phyloP scores from a whole-genome alignment of 192 early-diverging fungal genomes.

The Pecoramyces ruminantium region DNA sequence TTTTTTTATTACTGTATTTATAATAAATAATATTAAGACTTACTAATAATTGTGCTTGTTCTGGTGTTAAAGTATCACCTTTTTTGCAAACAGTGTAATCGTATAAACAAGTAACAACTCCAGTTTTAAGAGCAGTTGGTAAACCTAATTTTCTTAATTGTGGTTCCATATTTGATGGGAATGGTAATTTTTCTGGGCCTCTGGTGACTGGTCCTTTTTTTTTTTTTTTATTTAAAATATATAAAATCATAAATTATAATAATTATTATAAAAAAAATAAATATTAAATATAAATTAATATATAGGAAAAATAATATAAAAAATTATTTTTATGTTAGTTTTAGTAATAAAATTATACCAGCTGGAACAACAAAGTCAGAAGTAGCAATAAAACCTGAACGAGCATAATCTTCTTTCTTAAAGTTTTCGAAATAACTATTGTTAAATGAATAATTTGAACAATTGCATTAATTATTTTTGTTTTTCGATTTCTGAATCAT shows the following conservation, averaged over 20 bases:
- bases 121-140: constrained; percentile 62
- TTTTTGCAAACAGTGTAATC: constrained; percentile 73
- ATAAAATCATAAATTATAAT: too few species aligned
- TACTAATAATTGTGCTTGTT: constrained; percentile 76
- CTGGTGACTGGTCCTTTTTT: constrained; percentile 53
- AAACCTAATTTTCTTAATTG: constrained; percentile 75
- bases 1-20: constrained; percentile 4
- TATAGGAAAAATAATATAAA: too few species aligned
- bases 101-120: constrained; percentile 47
- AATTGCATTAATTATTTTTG: too few species aligned
- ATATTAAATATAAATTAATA: too few species aligned
- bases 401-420: constrained; percentile 54
- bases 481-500: too few species aligned
- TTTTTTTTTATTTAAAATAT: too few species aligned
- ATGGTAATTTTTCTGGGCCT: constrained; percentile 37
- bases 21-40: constrained; percentile 2
- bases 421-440: constrained; percentile 30
- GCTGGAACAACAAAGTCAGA: constrained; percentile 51
- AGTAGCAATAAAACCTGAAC: constrained; percentile 61
- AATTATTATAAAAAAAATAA: too few species aligned
- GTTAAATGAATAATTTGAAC: too few species aligned
- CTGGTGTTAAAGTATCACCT: constrained; percentile 64
- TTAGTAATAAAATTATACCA: not conserved
- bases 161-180: constrained; percentile 90
- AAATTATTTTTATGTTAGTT: too few species aligned